phyloP scores from a whole-genome alignment of 2,329 filamentous ascomycete species.

The Fusarium cicatricum region DNA sequence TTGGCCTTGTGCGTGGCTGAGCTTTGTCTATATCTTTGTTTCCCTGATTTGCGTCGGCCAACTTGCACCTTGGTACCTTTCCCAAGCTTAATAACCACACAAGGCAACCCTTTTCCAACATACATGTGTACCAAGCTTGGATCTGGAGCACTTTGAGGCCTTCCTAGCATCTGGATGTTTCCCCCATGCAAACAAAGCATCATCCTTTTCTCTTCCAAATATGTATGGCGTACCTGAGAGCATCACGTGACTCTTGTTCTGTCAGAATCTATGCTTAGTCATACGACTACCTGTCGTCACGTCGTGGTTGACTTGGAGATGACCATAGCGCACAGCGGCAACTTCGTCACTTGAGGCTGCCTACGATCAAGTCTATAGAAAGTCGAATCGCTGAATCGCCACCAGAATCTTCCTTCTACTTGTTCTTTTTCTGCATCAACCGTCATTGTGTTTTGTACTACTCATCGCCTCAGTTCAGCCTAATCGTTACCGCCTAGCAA shows the following conservation, averaged over 20 bases:
- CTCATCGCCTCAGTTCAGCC: background rate
- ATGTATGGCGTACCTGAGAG: background rate
- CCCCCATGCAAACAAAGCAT: too few relatives aligned
- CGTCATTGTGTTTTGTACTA: constrained; percentile 2
- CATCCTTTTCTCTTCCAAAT: too few relatives aligned
- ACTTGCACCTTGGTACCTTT: too few relatives aligned
- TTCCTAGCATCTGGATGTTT: background rate
- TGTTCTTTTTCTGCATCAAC: background rate
- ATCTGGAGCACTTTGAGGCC: too few relatives aligned
- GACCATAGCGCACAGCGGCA: constrained; percentile 16
- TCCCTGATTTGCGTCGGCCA: too few relatives aligned
- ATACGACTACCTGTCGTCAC: constrained; percentile 31
- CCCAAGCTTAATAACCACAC: too few relatives aligned
- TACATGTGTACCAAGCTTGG: too few relatives aligned
- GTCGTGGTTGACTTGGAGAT: constrained; percentile 33
- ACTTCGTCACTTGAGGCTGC: constrained; percentile 39
- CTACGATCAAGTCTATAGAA: constrained; percentile 18
- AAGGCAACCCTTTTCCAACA: too few relatives aligned
- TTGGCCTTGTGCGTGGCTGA: too few relatives aligned
- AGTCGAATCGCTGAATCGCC: constrained; percentile 1
- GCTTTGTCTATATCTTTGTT: too few relatives aligned
- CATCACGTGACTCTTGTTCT: constrained; percentile 18
- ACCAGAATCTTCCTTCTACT: background rate
- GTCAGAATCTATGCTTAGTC: constrained; percentile 33
- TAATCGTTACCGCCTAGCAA: constrained; percentile 29